Conservation (phyloP, 805 yeast genomes). For the Barnettozyma pratensis region DNA sequence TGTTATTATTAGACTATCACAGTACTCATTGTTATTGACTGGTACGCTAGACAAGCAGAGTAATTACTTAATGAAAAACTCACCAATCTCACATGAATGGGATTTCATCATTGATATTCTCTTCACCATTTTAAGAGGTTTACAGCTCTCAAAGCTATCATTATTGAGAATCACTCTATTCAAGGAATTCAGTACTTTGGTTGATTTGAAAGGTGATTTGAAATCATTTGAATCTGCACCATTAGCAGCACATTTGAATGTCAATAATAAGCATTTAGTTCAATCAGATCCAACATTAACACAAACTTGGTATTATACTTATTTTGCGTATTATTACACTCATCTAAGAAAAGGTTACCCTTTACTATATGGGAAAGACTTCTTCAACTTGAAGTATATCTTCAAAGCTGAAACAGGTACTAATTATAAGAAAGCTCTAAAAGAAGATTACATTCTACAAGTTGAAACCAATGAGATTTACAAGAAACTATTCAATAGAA, state of each 20-base stretch:
- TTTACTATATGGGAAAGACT: conserved; percentile 13
- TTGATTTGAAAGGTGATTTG: conserved; percentile 10
- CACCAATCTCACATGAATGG: conserved; percentile 12
- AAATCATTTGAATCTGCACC: neutral
- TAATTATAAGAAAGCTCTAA: neutral
- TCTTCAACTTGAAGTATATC: conserved; percentile 11
- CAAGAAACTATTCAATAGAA: conserved; percentile 5
- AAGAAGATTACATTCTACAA: conserved; percentile 5
- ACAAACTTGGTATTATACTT: conserved; percentile 17
- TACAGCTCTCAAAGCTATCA: conserved; percentile 3
- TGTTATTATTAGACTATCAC: conserved; percentile 16
- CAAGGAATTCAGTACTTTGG: conserved; percentile 5
- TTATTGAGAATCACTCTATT: conserved; percentile 13
- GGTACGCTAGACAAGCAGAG: conserved; percentile 12
- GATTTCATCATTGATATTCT: conserved; percentile 17
- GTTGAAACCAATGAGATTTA: conserved; percentile 4
- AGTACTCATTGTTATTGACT: conserved; percentile 14
- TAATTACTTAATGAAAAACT: conserved; percentile 9
- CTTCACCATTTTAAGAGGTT: conserved; percentile 4
- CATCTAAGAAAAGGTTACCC: conserved; percentile 18
- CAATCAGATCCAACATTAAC: conserved; percentile 8
- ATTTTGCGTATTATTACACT: conserved; percentile 12
- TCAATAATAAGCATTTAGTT: conserved; percentile 12
- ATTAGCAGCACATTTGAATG: conserved; percentile 12
- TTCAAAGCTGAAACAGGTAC: conserved; percentile 2